Evolutionary conservation across 176 grass and related monocot species (phyloP).

Genomic region (Cenchrus americanus): DNA sequence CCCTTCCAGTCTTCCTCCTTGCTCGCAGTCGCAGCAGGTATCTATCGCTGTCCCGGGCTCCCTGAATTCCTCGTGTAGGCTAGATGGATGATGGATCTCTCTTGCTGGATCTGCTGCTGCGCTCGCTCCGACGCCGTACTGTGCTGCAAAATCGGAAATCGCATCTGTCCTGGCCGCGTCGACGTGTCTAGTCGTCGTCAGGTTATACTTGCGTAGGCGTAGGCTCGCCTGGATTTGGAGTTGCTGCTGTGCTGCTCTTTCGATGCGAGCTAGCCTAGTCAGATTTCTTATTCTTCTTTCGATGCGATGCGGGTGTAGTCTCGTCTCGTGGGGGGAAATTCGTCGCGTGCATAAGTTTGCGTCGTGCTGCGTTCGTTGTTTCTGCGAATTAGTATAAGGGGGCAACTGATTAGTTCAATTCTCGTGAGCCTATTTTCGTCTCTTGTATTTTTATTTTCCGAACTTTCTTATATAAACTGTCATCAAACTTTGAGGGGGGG

Average conservation of each 20-base stretch:
- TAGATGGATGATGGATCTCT: background rate
- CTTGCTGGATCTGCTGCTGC: slow-evolving; percentile 31
- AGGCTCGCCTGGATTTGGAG: background rate
- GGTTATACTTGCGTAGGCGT: background rate
- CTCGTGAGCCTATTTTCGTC: background rate
- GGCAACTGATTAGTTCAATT: background rate
- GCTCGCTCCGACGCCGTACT: no score
- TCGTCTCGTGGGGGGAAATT: no score
- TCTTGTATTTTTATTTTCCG: no score
- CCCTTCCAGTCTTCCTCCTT: background rate
- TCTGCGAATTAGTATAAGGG: background rate
- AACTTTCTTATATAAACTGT: no score
- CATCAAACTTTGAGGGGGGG: background rate
- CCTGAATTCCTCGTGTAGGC: background rate
- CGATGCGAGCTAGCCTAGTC: background rate
- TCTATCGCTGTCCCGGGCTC: background rate
- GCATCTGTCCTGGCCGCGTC: no score
- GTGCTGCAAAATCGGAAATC: no score
- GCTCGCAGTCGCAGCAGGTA: background rate
- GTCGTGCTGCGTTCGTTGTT: background rate
- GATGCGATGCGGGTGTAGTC: no score
- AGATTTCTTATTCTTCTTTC: no score
- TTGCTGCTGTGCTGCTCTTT: background rate
- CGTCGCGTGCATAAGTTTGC: background rate
- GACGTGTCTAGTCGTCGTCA: background rate